Percentiles rank a stretch among this genome's conserved stretches.
Evolutionary conservation across 306 rosid genomes (phyloP).

Genomic region (Castanopsis chinensis): DNA sequence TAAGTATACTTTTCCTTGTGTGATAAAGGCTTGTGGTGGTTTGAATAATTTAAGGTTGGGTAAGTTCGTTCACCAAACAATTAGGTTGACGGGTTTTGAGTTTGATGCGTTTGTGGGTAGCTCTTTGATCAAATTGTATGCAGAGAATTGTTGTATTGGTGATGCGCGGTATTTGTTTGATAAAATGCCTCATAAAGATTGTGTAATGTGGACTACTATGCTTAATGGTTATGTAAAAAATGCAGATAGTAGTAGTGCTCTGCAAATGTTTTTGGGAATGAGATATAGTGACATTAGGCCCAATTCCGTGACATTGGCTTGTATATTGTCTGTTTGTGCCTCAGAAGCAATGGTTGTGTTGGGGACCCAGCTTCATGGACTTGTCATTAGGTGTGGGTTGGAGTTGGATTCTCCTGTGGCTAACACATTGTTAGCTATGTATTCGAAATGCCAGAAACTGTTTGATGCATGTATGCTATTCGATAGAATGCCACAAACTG

Average conservation of each 20-base stretch:
- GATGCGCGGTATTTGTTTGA: slow-evolving; percentile 67
- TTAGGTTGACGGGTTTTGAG: slow-evolving; percentile 44
- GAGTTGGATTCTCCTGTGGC: slow-evolving; percentile 56
- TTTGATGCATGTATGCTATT: slow-evolving; percentile 49
- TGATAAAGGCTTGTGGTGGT: slow-evolving; percentile 73
- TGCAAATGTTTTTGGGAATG: slow-evolving; percentile 51
- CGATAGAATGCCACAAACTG: slow-evolving; percentile 44
- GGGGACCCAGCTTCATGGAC: slow-evolving; percentile 79
- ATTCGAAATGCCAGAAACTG: slow-evolving; percentile 57
- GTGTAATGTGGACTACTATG: slow-evolving; percentile 79
- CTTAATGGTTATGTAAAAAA: slow-evolving; percentile 60
- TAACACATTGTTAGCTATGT: slow-evolving; percentile 61
- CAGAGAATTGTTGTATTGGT: slow-evolving; percentile 52
- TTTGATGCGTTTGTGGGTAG: slow-evolving; percentile 68
- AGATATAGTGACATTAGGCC: slow-evolving; percentile 37
- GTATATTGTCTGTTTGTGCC: slow-evolving; percentile 58
- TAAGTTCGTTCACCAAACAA: slow-evolving; percentile 47
- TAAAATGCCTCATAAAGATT: slow-evolving; percentile 55
- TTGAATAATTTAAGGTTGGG: slow-evolving; percentile 54
- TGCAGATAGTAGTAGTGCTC: slow-evolving; percentile 52
- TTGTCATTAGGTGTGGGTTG: slow-evolving; percentile 50
- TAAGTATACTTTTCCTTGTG: slow-evolving; percentile 80
- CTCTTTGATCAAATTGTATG: slow-evolving; percentile 66
- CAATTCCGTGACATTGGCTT: slow-evolving; percentile 56
- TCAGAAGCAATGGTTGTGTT: slow-evolving; percentile 41